Base-by-base conservation (phyloP, 805 yeast species). In the Lipomyces lipofer region DNA sequence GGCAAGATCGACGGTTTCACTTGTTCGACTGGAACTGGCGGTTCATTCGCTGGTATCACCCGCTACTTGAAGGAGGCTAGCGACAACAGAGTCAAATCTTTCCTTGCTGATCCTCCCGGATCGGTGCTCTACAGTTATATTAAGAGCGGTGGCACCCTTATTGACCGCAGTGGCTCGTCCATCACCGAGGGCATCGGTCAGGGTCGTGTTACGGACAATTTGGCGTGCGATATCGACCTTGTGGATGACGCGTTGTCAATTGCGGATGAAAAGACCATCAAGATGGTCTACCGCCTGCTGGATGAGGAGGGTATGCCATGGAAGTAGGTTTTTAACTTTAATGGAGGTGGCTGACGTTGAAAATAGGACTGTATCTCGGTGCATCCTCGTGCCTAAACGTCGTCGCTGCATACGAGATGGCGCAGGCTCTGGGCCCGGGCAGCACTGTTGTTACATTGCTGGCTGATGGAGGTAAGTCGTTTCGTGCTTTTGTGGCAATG, bases 141-240 rank as follows among this genome's bases (percentile, higher is more conserved):
- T 56, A 83, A 81, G 57, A 75, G 86, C 4, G 81, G 83, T 15
- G 92, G 92, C 29, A 74, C 84, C 67, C 76, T 79, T 9, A 71
- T 85, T 52, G 88, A 82, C 40, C 80, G 90, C 65, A 77, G 79
- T 1, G 97, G 97, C 28, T 81, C 88, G 2, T 86, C 95, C 0
- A 89, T 91, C 70, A 91, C 97, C 27, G 97, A 91, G 73, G 97
- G 97, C 29, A 89, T 91, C 72, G 97, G 97, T 27, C 97, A 91
- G 72, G 96, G 96, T 44, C 79, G 97, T 64, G 85, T 91, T 64
- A 91, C 97, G 4, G 85, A 80, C 59, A 91, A 91, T 70, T 77
- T 91, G 70, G 76, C 75, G 15, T 86, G 82, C 42, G 96, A 88
- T 59, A 73, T 89, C 27, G 84, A 77, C 7, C 69, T 84, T 29